phyloP scores from a whole-genome alignment of 2,329 filamentous ascomycete species.

The Curvularia spicifera region DNA sequence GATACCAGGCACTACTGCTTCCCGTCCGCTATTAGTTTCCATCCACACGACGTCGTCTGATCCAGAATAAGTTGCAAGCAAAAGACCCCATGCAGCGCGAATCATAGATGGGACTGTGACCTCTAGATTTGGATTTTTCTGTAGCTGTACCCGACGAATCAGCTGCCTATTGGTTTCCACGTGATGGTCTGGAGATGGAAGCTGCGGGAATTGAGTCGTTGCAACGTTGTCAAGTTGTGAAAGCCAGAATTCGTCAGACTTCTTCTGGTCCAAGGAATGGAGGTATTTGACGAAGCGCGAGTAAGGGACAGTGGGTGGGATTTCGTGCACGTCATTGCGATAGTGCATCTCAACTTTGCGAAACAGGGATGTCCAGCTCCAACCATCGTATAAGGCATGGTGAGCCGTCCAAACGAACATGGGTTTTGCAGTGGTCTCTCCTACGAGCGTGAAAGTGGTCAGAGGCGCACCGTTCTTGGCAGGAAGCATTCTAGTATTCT shows the following conservation, averaged over 20 bases:
- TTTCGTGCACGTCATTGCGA: conserved; percentile 10
- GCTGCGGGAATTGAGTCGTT: conserved; percentile 41
- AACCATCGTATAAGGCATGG: conserved; percentile 49
- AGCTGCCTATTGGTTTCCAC: conserved; percentile 41
- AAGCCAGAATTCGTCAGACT: conserved; percentile 40
- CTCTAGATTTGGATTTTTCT: conserved; percentile 29
- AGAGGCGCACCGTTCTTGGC: conserved; percentile 37
- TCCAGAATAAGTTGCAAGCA: conserved; percentile 55
- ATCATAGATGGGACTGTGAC: conserved; percentile 50
- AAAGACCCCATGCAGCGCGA: conserved; percentile 55
- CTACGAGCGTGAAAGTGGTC: conserved; percentile 21
- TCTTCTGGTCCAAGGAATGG: conserved; percentile 30
- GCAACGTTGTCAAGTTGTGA: conserved; percentile 35
- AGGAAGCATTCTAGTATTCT: conserved; percentile 36
- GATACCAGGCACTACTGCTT: conserved; percentile 46
- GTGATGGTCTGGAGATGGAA: conserved; percentile 41
- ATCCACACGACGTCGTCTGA: conserved; percentile 58
- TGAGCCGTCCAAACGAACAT: conserved; percentile 48
- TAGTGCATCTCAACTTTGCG: conserved; percentile 38
- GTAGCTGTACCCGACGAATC: conserved; percentile 27
- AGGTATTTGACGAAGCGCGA: conserved; percentile 44
- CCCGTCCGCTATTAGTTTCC: conserved; percentile 48
- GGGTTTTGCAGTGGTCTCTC: conserved; percentile 17
- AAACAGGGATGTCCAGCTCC: conserved; percentile 38
- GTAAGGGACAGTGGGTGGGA: conserved; percentile 34